Evolutionary conservation across 768 basidiomycete genomes (phyloP).

Genomic region (Tricholoma terreum): DNA sequence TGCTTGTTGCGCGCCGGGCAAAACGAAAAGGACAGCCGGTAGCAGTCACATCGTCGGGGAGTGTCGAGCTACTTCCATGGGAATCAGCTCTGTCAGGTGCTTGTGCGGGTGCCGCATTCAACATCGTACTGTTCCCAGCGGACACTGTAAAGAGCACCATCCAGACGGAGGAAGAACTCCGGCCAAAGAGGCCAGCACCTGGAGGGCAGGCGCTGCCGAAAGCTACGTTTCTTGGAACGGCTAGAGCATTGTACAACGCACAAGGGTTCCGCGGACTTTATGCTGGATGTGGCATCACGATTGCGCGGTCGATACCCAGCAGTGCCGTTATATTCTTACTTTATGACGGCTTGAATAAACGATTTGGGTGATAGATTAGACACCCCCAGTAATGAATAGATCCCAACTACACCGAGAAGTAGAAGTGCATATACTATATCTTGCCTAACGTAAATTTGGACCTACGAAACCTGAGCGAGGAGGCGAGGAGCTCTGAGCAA

Average conservation of each 20-base stretch:
- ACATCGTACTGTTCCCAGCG: slow-evolving; percentile 89
- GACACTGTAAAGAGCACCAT: slow-evolving; percentile 94
- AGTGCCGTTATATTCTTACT: slow-evolving; percentile 92
- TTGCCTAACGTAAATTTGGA: no score
- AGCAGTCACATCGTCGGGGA: slow-evolving; percentile 29
- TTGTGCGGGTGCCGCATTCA: slow-evolving; percentile 81
- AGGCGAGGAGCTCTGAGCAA: no score
- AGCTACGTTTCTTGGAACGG: slow-evolving; percentile 55
- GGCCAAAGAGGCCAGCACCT: slow-evolving; percentile 32
- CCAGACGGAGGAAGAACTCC: slow-evolving; percentile 89
- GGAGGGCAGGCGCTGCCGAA: slow-evolving; percentile 22
- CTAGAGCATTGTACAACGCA: slow-evolving; percentile 64
- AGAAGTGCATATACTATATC: no score
- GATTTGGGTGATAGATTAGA: slow-evolving; percentile 1
- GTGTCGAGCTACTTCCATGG: slow-evolving; percentile 58
- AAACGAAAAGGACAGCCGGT: slow-evolving; percentile 5
- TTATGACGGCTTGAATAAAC: slow-evolving; percentile 64
- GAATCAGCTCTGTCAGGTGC: slow-evolving; percentile 88
- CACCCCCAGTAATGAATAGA: neutral
- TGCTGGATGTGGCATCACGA: slow-evolving; percentile 90
- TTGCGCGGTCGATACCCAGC: slow-evolving; percentile 79
- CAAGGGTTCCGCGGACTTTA: slow-evolving; percentile 85
- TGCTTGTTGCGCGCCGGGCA: slow-evolving; percentile 53
- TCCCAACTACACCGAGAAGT: no score
- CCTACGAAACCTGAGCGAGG: no score